phyloP scores from a whole-genome alignment of 2,329 filamentous ascomycete genomes.

The Ophiostoma ips region DNA sequence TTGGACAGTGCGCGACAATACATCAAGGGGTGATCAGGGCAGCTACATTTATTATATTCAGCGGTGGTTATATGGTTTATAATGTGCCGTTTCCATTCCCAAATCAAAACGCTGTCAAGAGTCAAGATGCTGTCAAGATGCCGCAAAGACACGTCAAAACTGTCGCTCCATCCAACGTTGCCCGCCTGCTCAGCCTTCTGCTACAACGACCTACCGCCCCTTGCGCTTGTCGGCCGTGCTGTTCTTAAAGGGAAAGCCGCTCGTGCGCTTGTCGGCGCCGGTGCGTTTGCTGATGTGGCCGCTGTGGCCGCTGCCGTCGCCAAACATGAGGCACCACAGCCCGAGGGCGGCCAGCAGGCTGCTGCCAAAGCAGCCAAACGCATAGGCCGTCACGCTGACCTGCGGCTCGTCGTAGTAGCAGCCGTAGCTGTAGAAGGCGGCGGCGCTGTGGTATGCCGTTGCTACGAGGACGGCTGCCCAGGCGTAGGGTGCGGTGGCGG shows the following conservation, averaged over 20 bases:
- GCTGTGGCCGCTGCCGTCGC: constrained; percentile 16
- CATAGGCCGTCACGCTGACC: constrained; percentile 46
- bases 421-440: constrained; percentile 54
- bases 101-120: neutral
- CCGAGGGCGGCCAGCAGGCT: constrained; percentile 45
- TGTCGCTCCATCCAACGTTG: too few species aligned
- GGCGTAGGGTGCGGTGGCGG: constrained; percentile 48
- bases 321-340: constrained; percentile 43
- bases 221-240: constrained; percentile 21
- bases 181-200: too few species aligned
- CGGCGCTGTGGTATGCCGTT: constrained; percentile 47
- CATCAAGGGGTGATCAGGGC: neutral
- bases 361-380: constrained; percentile 40
- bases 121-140: too few species aligned
- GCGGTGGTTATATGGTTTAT: neutral
- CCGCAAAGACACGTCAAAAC: too few species aligned
- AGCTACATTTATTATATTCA: constrained; percentile 1
- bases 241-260: constrained; percentile 27
- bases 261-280: constrained; percentile 28
- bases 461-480: constrained; percentile 53
- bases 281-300: constrained; percentile 23
- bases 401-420: constrained; percentile 45
- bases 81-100: neutral
- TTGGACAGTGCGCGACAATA: neutral
- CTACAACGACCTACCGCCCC: neutral